Conservation (phyloP, 1,284 basidiomycete species). For the Pascua guehoae region DNA sequence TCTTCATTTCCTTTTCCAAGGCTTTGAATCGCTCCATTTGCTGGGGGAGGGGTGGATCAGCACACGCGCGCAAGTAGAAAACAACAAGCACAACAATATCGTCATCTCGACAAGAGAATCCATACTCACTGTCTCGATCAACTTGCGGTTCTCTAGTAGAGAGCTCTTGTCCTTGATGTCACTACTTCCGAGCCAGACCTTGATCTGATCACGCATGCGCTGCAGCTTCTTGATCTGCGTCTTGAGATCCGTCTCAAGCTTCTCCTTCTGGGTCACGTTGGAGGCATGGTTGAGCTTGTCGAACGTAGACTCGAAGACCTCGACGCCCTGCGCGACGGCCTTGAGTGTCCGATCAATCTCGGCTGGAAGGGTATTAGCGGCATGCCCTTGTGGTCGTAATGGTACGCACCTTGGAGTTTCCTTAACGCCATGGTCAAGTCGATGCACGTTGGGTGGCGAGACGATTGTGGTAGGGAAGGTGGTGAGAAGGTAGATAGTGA, state of each 20-base stretch:
- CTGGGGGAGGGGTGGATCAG: constrained; percentile 52
- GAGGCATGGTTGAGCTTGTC: constrained; percentile 93
- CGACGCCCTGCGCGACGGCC: constrained; percentile 88
- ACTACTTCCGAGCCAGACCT: constrained; percentile 95
- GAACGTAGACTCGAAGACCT: constrained; percentile 90
- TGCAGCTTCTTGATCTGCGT: constrained; percentile 99
- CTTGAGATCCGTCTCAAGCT: constrained; percentile 89
- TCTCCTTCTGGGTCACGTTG: constrained; percentile 91
- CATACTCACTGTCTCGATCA: constrained; percentile 90
- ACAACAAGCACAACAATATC: background rate
- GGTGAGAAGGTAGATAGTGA: constrained; percentile 1
- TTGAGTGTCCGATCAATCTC: constrained; percentile 96
- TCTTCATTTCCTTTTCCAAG: constrained; percentile 99
- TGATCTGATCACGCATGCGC: constrained; percentile 96
- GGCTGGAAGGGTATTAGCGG: constrained; percentile 55
- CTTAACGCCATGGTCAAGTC: constrained; percentile 36
- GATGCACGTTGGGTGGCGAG: background rate
- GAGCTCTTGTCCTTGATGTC: constrained; percentile 99
- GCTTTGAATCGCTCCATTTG: constrained; percentile 99
- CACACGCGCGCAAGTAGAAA: background rate
- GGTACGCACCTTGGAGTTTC: constrained; percentile 40
- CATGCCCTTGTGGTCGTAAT: background rate
- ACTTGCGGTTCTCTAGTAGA: constrained; percentile 85
- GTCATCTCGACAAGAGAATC: background rate
- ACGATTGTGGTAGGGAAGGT: too few relatives aligned